Evolutionary conservation across 1,284 basidiomycete genomes (phyloP).

Genomic region (Papiliotrema fonsecae): DNA sequence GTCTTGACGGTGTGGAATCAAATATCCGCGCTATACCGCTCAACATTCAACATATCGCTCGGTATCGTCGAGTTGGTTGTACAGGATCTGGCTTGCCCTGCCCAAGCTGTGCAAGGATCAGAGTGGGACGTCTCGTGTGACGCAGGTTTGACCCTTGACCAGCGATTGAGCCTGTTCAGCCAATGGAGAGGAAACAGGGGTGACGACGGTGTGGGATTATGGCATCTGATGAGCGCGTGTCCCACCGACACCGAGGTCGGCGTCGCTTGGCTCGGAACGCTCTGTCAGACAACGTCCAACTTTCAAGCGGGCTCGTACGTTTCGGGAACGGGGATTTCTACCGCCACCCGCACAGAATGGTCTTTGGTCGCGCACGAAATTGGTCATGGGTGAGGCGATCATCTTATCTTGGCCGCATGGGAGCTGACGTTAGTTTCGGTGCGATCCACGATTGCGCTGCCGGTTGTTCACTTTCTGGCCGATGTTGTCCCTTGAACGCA

Average conservation of each 20-base stretch:
- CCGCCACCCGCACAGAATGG: slow-evolving; percentile 58
- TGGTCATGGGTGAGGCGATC: slow-evolving; percentile 46
- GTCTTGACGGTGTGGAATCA: slow-evolving; percentile 66
- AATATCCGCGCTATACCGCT: slow-evolving; percentile 71
- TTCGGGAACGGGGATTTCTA: slow-evolving; percentile 80
- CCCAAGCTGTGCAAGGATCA: slow-evolving; percentile 39
- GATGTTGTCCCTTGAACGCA: slow-evolving; percentile 68
- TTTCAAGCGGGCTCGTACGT: slow-evolving; percentile 56
- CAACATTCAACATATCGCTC: slow-evolving; percentile 78
- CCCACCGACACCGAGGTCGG: slow-evolving; percentile 70
- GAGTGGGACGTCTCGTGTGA: slow-evolving; percentile 53
- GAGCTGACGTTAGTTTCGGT: slow-evolving; percentile 6
- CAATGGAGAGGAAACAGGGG: slow-evolving; percentile 70
- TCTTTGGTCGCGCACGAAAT: slow-evolving; percentile 81
- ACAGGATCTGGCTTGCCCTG: slow-evolving; percentile 50
- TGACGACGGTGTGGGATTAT: slow-evolving; percentile 69
- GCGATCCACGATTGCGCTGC: slow-evolving; percentile 51
- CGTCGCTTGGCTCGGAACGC: slow-evolving; percentile 80
- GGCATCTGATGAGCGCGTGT: slow-evolving; percentile 87
- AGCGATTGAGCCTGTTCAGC: slow-evolving; percentile 73
- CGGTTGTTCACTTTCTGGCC: slow-evolving; percentile 57
- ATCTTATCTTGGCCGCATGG: not conserved
- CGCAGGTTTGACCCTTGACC: slow-evolving; percentile 56
- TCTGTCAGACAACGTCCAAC: slow-evolving; percentile 60
- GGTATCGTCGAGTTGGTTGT: slow-evolving; percentile 65